Evolutionary conservation across 2,329 filamentous ascomycete species (phyloP).

Genomic region (Claviceps sp.): DNA sequence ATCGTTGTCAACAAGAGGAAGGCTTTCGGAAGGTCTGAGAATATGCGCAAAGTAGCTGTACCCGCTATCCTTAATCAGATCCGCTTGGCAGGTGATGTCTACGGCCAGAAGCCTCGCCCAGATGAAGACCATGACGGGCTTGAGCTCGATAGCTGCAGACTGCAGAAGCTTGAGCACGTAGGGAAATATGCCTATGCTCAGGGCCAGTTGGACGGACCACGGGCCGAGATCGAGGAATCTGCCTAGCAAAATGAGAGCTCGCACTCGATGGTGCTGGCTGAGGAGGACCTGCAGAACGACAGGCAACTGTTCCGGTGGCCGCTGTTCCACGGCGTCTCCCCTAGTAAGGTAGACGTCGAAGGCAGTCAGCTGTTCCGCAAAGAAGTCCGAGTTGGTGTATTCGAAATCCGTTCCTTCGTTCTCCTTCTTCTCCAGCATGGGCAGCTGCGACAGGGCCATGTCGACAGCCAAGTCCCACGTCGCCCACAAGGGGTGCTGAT

Average conservation of each 20-base stretch:
- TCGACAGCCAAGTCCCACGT: conserved; percentile 97
- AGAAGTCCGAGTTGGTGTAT: conserved; percentile 90
- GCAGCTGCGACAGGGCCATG: conserved; percentile 81
- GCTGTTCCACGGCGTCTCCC: conserved; percentile 67
- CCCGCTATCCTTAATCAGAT: conserved; percentile 90
- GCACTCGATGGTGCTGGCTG: conserved; percentile 84
- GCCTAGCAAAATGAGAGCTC: conserved; percentile 80
- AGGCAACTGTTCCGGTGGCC: conserved; percentile 84
- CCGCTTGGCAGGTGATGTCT: conserved; percentile 83
- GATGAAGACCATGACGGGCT: conserved; percentile 98
- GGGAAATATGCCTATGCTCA: conserved; percentile 96
- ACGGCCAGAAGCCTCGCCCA: conserved; percentile 95
- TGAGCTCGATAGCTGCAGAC: conserved; percentile 85
- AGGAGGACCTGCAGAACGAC: conserved; percentile 92
- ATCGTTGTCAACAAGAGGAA: conserved; percentile 76
- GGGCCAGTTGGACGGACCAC: conserved; percentile 94
- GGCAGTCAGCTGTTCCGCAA: conserved; percentile 90
- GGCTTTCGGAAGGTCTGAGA: conserved; percentile 67
- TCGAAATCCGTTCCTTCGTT: conserved; percentile 66
- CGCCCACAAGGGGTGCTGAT: conserved; percentile 88
- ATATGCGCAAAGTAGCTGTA: conserved; percentile 96
- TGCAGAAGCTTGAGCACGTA: conserved; percentile 96
- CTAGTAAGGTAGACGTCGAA: conserved; percentile 90
- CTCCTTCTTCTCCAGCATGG: conserved; percentile 69
- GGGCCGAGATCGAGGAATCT: conserved; percentile 91